Evolutionary conservation across 176 grass and related monocot genomes (phyloP).

Genomic region (Thalia dealbata): DNA sequence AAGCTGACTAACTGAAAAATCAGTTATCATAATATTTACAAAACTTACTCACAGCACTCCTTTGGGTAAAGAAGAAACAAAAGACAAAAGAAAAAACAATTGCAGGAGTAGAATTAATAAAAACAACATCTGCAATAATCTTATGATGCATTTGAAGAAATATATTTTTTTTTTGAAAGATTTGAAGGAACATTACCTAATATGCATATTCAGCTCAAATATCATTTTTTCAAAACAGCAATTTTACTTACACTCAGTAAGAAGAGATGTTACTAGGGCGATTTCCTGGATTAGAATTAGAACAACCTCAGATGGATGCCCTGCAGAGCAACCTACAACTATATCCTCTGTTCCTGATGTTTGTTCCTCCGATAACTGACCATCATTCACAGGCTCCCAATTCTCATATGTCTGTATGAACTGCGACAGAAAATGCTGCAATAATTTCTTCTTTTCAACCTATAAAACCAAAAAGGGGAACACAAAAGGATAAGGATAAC

Average conservation of each 20-base stretch:
- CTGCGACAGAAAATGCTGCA: constrained; percentile 67
- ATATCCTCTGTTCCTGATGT: constrained; percentile 48
- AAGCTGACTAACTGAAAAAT: constrained; percentile 11
- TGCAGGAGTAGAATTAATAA: neutral
- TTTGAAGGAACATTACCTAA: too few species aligned
- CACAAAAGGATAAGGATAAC: constrained; percentile 7
- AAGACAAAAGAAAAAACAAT: neutral
- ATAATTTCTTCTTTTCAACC: constrained; percentile 68
- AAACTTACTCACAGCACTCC: neutral
- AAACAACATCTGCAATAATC: too few species aligned
- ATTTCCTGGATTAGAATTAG: constrained; percentile 90
- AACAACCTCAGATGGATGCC: constrained; percentile 77
- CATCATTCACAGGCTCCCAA: constrained; percentile 48
- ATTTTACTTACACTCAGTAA: constrained; percentile 61
- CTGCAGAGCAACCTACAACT: constrained; percentile 58
- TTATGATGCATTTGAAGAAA: too few species aligned
- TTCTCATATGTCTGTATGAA: constrained; percentile 85
- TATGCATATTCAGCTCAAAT: neutral
- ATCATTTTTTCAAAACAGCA: neutral
- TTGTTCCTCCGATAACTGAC: constrained; percentile 19
- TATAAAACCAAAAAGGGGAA: constrained; percentile 28
- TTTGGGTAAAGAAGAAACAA: neutral
- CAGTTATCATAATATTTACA: neutral
- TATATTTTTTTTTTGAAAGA: too few species aligned
- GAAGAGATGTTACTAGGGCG: constrained; percentile 49